phyloP scores from a whole-genome alignment of 2,329 filamentous ascomycete genomes.

The Calonectria naviculata region DNA sequence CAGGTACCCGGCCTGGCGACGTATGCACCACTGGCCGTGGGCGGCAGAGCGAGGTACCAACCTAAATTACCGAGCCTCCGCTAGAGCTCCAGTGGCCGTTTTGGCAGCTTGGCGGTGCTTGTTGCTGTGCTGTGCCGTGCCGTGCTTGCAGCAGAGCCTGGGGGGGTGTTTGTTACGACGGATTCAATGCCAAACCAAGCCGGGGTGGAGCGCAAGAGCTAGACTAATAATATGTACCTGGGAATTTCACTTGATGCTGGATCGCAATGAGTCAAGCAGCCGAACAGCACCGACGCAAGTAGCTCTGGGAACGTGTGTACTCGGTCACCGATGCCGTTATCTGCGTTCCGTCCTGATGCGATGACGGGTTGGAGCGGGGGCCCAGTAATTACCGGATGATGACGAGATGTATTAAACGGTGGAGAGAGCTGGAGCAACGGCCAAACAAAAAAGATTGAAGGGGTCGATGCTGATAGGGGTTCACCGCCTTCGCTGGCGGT shows the following conservation, averaged over 20 bases:
- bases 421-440: conserved; percentile 29
- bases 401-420: conserved; percentile 32
- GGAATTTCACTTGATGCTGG: background rate
- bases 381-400: conserved; percentile 29
- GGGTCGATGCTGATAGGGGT: conserved; percentile 18
- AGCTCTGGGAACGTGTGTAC: background rate
- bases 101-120: conserved; percentile 23
- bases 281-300: background rate
- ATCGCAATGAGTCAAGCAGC: background rate
- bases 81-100: conserved; percentile 34
- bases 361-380: conserved; percentile 6
- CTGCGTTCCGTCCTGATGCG: conserved; percentile 4
- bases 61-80: conserved; percentile 40
- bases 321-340: background rate
- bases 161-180: background rate
- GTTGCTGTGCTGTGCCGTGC: conserved; percentile 19
- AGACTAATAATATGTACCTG: background rate
- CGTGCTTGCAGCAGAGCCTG: background rate
- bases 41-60: conserved; percentile 23
- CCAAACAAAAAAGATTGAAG: conserved; percentile 32
- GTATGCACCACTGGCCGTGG: background rate
- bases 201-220: background rate
- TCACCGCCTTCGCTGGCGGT: conserved; percentile 25
- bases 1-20: background rate
- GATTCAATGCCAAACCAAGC: conserved; percentile 2